Evolutionary conservation across 108 stramenopile species (phyloP).

Genomic region (Schizochytrium sp.): DNA sequence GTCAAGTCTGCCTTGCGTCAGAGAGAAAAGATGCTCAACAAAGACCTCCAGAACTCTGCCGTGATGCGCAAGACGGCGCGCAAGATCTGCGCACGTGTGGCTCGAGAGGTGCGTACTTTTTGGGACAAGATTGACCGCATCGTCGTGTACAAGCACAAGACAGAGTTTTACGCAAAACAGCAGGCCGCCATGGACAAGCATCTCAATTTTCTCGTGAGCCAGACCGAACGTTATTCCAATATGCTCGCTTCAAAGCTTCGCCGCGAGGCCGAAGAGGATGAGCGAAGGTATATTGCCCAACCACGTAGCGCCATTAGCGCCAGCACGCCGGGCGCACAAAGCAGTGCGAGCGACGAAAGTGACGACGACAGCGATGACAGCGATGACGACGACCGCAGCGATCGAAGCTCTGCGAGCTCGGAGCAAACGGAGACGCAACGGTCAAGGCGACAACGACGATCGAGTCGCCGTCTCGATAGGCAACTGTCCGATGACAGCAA

Average conservation of each 20-base stretch:
- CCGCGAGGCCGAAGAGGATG: not conserved
- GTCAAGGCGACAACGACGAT: not conserved
- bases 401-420: not conserved
- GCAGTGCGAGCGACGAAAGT: not conserved
- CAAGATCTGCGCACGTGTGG: conserved; percentile 28
- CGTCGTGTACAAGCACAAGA: conserved; percentile 50
- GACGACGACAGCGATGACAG: not conserved
- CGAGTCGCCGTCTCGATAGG: too few species aligned
- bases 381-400: not conserved
- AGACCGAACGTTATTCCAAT: conserved; percentile 49
- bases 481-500: not conserved
- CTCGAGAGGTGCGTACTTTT: conserved; percentile 40
- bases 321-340: too few species aligned
- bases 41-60: conserved; percentile 26
- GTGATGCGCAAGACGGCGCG: conserved; percentile 29
- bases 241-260: conserved; percentile 23
- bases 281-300: not conserved
- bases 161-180: conserved; percentile 34
- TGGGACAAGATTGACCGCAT: conserved; percentile 50
- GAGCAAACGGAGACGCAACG: not conserved
- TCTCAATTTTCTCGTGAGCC: conserved; percentile 44
- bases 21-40: conserved; percentile 13
- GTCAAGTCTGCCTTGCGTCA: conserved; percentile 30
- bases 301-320: too few species aligned
- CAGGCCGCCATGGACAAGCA: conserved; percentile 55